A percentile compares a stretch with the other conserved stretches of the same genome.
Conservation (phyloP, 495 filamentous ascomycete genomes). For the Penicillium taxi region DNA sequence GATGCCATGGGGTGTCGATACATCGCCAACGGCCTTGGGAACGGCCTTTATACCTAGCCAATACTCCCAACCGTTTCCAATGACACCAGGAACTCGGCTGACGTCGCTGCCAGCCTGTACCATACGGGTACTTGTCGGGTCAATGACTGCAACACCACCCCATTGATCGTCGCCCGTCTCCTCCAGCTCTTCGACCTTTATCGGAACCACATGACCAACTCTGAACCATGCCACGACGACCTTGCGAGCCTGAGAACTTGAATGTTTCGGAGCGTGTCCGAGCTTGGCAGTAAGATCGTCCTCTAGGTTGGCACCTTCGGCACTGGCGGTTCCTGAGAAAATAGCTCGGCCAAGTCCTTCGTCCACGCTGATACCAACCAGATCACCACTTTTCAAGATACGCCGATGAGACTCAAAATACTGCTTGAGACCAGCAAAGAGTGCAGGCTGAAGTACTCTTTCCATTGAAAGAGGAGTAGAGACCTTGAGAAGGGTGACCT, state of each 20-base stretch:
- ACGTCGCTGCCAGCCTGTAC: slow-evolving; percentile 77
- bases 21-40: slow-evolving; percentile 31
- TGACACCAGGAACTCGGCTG: slow-evolving; percentile 64
- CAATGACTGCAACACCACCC: slow-evolving; percentile 76
- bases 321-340: slow-evolving; percentile 49
- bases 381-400: slow-evolving; percentile 74
- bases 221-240: slow-evolving; percentile 81
- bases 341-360: slow-evolving; percentile 68
- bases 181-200: slow-evolving; percentile 44
- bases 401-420: slow-evolving; percentile 75
- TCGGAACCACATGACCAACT: slow-evolving; percentile 62
- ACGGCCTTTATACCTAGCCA: slow-evolving; percentile 68
- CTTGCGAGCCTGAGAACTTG: slow-evolving; percentile 25
- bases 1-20: slow-evolving; percentile 35
- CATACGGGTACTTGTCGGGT: slow-evolving; percentile 77
- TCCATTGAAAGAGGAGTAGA: slow-evolving; percentile 84
- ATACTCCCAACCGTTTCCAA: slow-evolving; percentile 72
- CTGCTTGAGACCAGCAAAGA: slow-evolving; percentile 76
- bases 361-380: slow-evolving; percentile 81
- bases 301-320: slow-evolving; percentile 50
- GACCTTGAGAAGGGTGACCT: slow-evolving; percentile 84
- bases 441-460: slow-evolving; percentile 66
- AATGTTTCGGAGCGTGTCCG: slow-evolving; percentile 26
- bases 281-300: slow-evolving; percentile 53
- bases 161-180: slow-evolving; percentile 61